Percentiles rank a stretch among this genome's conserved stretches.
Conservation (phyloP, 179 eudicot genomes). For the Drosera spatulata region DNA sequence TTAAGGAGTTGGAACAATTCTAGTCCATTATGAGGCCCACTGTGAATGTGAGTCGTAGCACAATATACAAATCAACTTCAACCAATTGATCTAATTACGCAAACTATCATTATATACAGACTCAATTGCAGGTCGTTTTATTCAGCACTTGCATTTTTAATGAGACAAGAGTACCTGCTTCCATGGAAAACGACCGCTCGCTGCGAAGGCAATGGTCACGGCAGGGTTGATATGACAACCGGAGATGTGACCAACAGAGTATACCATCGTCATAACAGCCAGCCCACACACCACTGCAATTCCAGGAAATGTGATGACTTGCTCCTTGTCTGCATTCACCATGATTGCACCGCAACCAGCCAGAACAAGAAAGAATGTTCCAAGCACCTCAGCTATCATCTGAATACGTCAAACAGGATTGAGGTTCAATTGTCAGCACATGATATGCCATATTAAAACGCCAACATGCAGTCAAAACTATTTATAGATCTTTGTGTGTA, state of each 20-base stretch:
- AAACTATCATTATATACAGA: no score
- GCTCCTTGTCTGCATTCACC: constrained; percentile 35
- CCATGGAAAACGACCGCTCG: constrained; percentile 69
- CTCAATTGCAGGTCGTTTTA: no score
- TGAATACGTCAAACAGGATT: constrained; percentile 10
- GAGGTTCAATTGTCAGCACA: no score
- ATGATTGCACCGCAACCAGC: constrained; percentile 72
- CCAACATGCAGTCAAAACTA: no score
- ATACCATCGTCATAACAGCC: constrained; percentile 86
- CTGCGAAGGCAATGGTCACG: constrained; percentile 86
- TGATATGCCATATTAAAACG: no score
- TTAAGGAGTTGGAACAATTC: no score
- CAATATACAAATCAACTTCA: no score
- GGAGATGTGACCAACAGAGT: constrained; percentile 80
- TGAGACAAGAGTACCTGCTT: constrained; percentile 37
- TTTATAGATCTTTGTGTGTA: no score
- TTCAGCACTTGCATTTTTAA: not conserved
- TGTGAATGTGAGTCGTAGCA: no score
- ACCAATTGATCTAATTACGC: no score
- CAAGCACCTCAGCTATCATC: constrained; percentile 80
- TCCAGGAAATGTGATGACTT: constrained; percentile 50
- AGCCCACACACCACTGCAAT: constrained; percentile 73
- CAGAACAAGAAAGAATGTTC: constrained; percentile 74
- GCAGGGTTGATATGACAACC: constrained; percentile 96
- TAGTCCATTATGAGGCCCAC: no score